These are phyloP conservation scores for Penicillium sp. DNA, from an alignment of 2,329 filamentous ascomycete species.

Conservation along the genomic window DNA sequence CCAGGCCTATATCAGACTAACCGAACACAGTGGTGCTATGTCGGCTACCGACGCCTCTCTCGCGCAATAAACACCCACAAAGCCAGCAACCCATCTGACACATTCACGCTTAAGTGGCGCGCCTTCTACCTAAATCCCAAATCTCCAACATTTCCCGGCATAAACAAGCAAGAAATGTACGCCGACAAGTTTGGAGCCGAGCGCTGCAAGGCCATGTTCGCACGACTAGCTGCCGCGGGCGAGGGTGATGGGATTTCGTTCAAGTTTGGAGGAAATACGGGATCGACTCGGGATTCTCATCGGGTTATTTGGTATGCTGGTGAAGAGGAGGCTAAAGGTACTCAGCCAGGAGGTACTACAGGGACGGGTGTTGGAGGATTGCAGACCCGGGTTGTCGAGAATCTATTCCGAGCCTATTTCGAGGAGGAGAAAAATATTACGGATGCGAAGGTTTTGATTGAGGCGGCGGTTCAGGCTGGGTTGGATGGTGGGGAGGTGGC, in stretches of 20 bases:
- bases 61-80: constrained; percentile 69
- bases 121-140: constrained; percentile 79
- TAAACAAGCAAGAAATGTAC: constrained; percentile 60
- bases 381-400: constrained; percentile 62
- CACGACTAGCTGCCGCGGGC: constrained; percentile 60
- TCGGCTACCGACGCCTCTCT: constrained; percentile 74
- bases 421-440: constrained; percentile 66
- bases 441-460: constrained; percentile 52
- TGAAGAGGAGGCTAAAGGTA: constrained; percentile 40
- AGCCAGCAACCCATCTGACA: constrained; percentile 64
- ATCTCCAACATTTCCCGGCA: constrained; percentile 51
- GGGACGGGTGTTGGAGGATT: constrained; percentile 40
- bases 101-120: constrained; percentile 71
- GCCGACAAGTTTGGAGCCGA: constrained; percentile 64
- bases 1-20: constrained; percentile 3
- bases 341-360: background rate
- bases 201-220: constrained; percentile 58
- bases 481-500: constrained; percentile 54
- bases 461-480: constrained; percentile 56
- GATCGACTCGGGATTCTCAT: constrained; percentile 78
- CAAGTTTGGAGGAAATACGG: constrained; percentile 67
- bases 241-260: constrained; percentile 70
- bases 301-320: constrained; percentile 70
- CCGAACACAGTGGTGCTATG: constrained; percentile 65
- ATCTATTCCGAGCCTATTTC: constrained; percentile 67